Evolutionary conservation across 805 yeast species (phyloP).

Genomic region (Isabelozyma rhagii): DNA sequence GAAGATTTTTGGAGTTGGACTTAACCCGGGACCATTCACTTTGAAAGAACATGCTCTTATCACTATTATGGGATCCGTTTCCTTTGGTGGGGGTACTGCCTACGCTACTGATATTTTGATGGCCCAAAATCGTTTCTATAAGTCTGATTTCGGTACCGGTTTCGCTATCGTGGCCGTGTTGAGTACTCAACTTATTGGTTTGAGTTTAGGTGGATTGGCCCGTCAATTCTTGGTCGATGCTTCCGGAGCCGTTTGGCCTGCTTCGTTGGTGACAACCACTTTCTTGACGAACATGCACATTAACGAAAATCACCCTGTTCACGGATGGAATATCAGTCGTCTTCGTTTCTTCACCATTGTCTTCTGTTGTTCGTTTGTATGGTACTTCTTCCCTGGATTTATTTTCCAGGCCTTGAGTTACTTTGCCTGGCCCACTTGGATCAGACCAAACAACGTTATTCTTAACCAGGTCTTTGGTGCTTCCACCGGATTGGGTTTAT

Average conservation of each 20-base stretch:
- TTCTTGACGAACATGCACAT: constrained; percentile 52
- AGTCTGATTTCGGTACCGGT: constrained; percentile 47
- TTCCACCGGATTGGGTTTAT: constrained; percentile 56
- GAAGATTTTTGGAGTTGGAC: constrained; percentile 25
- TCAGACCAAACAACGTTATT: constrained; percentile 54
- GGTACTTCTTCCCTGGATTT: constrained; percentile 62
- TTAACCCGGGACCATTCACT: constrained; percentile 64
- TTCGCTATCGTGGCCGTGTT: constrained; percentile 50
- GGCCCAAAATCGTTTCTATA: constrained; percentile 49
- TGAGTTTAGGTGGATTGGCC: constrained; percentile 63
- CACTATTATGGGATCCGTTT: constrained; percentile 50
- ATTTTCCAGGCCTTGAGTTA: constrained; percentile 56
- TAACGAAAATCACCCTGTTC: constrained; percentile 48
- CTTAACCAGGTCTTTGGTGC: constrained; percentile 67
- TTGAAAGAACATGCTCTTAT: constrained; percentile 60
- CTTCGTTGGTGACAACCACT: constrained; percentile 57
- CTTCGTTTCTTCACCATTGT: constrained; percentile 46
- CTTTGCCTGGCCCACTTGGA: constrained; percentile 69
- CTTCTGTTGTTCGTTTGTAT: constrained; percentile 39
- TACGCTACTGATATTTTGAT: constrained; percentile 57
- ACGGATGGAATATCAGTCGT: constrained; percentile 61
- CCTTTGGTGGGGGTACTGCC: constrained; percentile 43
- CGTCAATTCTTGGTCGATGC: constrained; percentile 61
- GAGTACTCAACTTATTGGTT: constrained; percentile 64
- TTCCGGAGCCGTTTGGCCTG: constrained; percentile 70